Evolutionary conservation across 768 basidiomycete genomes (phyloP).

Genomic region (Serendipita indica): DNA sequence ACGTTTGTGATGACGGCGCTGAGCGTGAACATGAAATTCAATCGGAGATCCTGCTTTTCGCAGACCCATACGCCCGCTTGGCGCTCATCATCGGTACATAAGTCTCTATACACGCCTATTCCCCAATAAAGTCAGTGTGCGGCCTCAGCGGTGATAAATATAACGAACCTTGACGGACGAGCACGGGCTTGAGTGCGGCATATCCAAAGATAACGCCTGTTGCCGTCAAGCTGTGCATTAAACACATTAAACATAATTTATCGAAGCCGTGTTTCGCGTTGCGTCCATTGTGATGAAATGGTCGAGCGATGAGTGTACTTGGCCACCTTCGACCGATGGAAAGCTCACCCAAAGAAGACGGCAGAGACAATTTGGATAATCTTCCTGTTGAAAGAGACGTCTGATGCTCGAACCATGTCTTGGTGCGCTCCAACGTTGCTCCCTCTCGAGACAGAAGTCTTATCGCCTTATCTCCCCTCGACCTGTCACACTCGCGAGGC

Average conservation of each 20-base stretch:
- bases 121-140: not conserved
- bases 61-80: conserved; percentile 13
- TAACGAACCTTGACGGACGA: conserved; percentile 19
- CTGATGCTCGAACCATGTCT: conserved; percentile 3
- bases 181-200: conserved; percentile 24
- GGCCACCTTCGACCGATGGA: not conserved
- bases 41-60: conserved; percentile 15
- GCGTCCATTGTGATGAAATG: not conserved
- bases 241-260: not conserved
- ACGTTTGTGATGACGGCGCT: conserved; percentile 25
- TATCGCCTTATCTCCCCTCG: too few species aligned
- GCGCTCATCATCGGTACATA: conserved; percentile 17
- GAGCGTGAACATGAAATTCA: conserved; percentile 24
- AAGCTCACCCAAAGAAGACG: conserved; percentile 1
- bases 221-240: not conserved
- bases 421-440: too few species aligned
- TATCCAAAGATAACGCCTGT: conserved; percentile 24
- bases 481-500: too few species aligned
- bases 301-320: not conserved
- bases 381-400: conserved; percentile 8
- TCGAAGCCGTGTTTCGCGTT: not conserved
- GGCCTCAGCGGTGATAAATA: not conserved
- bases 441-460: too few species aligned
- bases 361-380: conserved; percentile 1
- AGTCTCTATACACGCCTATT: conserved; percentile 20